phyloP scores from a whole-genome alignment of 106 monocot genomes.

The Allium sativum region DNA sequence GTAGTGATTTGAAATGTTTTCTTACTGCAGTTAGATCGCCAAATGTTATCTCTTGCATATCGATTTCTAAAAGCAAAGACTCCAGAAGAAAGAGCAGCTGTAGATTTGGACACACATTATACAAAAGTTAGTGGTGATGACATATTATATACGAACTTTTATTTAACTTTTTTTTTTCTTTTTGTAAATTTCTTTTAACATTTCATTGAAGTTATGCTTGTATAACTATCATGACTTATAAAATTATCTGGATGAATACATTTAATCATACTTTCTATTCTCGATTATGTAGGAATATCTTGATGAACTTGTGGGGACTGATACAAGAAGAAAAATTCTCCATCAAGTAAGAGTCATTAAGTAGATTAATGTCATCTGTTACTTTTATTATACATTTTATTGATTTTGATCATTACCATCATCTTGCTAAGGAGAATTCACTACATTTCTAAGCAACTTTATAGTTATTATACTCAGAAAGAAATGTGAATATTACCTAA shows the following conservation, averaged over 20 bases:
- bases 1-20: neutral
- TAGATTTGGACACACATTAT: conserved; percentile 93
- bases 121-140: conserved; percentile 40
- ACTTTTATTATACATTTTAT: neutral
- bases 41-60: conserved; percentile 66
- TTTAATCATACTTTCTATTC: neutral
- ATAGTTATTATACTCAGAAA: neutral
- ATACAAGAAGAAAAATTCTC: conserved; percentile 64
- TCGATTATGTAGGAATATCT: conserved; percentile 73
- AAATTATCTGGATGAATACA: neutral
- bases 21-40: conserved; percentile 45
- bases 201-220: neutral
- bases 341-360: conserved; percentile 52
- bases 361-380: neutral
- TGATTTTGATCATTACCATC: too few relatives aligned
- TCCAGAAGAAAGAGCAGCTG: conserved; percentile 86
- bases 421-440: neutral
- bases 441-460: neutral
- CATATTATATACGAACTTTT: neutral
- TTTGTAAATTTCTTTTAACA: neutral
- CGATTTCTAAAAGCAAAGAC: conserved; percentile 90
- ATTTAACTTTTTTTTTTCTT: neutral
- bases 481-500: neutral
- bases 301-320: conserved; percentile 60
- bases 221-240: neutral